Evolutionary conservation across 495 filamentous ascomycete genomes (phyloP), one percentile per base, ranked within the genome.

Genomic region (Xylaria castorea): DNA sequence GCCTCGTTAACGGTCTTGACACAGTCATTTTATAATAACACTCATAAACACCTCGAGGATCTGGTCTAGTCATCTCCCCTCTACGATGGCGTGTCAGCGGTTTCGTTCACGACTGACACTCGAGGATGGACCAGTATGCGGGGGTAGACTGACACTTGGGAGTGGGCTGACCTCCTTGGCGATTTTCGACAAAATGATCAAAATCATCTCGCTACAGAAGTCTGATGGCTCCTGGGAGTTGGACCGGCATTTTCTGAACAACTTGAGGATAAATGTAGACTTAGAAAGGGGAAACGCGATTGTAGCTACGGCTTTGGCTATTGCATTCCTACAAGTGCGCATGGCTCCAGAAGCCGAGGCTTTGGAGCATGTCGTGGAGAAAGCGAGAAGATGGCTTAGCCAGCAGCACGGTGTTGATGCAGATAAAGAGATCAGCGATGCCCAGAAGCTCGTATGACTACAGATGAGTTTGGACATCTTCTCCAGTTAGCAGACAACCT

Each of bases 51-150:
- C 1, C 22, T 91, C 67, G 75, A 84, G 38, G 81, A 89, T 74
- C 84, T 89, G 66, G 79, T 80, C 27, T 93, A 94, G 79, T 85
- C 84, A 2, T 93, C 93, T 73, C 92, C 92, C 0, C 83, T 93
- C 4, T 92, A 90, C 75, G 88, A 91, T 75, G 90, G 90, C 27
- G 87, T 91, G 3, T 89, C 88, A 25, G 88, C 93, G 5, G 89
- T 90, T 16, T 83, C 81, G 34, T 93, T 93, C 70, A 85, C 81
- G 1, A 90, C 88, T n/a, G n/a, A n/a, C n/a, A n/a, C n/a, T n/a
- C n/a, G n/a, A n/a, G n/a, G n/a, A n/a, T n/a, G n/a, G n/a, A n/a
- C n/a, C n/a, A n/a, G n/a, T n/a, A n/a, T n/a, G n/a, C n/a, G n/a
- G n/a, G n/a, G n/a, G n/a, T n/a, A n/a, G n/a, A n/a, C n/a, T n/a